These are phyloP conservation scores for Coix lacrymajobi DNA, from an alignment of 176 grass and related monocot species.

Conservation along the genomic window DNA sequence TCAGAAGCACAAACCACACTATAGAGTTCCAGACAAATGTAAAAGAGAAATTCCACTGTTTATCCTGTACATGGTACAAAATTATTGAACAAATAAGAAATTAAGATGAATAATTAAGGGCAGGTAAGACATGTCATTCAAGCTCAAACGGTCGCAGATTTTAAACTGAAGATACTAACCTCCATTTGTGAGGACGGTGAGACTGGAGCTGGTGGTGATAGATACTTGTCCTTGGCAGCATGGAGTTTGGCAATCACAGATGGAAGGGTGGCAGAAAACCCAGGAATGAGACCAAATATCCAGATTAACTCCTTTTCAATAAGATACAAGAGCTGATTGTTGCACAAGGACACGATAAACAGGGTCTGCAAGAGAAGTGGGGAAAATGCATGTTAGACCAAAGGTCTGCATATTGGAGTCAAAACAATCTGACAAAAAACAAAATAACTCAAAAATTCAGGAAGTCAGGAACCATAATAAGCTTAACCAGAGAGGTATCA, in stretches of 20 bases:
- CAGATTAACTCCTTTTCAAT: slow-evolving; percentile 82
- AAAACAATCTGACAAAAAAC: not conserved
- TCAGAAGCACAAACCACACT: slow-evolving; percentile 79
- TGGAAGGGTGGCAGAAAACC: slow-evolving; percentile 68
- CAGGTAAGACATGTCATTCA: not conserved
- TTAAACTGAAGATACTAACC: slow-evolving; percentile 46
- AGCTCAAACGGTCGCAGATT: not conserved
- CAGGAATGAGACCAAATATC: slow-evolving; percentile 69
- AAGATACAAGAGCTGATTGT: slow-evolving; percentile 92
- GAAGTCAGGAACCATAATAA: not conserved
- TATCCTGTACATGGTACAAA: slow-evolving; percentile 41
- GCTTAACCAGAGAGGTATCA: not conserved
- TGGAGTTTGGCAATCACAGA: slow-evolving; percentile 75
- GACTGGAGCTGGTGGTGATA: slow-evolving; percentile 45
- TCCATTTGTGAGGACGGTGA: slow-evolving; percentile 36
- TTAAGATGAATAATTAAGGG: not conserved
- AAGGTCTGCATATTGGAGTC: slow-evolving; percentile 2
- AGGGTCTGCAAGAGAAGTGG: slow-evolving; percentile 48
- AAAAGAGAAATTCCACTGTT: slow-evolving; percentile 87
- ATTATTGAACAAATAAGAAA: slow-evolving; percentile 2
- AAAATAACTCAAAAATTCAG: not conserved
- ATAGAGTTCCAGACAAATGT: slow-evolving; percentile 76
- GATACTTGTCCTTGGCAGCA: slow-evolving; percentile 72
- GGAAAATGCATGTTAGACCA: slow-evolving; percentile 20
- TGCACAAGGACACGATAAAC: slow-evolving; percentile 87